Percentiles rank a stretch among this genome's conserved stretches.
These are phyloP conservation scores for Elaphomyces granulatus DNA, from an alignment of 495 filamentous ascomycete species.

Conservation along the genomic window DNA sequence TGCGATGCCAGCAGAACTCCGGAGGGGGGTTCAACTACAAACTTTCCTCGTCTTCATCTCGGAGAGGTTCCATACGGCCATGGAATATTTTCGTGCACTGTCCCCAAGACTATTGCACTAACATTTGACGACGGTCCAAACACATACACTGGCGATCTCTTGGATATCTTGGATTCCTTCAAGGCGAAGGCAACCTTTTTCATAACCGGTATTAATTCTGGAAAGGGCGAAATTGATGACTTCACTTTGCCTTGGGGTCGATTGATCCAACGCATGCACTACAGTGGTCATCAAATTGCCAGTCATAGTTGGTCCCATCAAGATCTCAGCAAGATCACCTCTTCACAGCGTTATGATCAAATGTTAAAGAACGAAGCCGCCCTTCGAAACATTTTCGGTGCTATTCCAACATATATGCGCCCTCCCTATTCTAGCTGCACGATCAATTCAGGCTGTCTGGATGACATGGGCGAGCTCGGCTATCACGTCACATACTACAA, in stretches of 20 bases:
- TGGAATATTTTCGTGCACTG: slow-evolving; percentile 52
- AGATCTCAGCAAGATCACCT: slow-evolving; percentile 46
- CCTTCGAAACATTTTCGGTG: slow-evolving; percentile 61
- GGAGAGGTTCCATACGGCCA: slow-evolving; percentile 44
- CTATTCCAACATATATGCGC: slow-evolving; percentile 75
- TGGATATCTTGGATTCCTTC: slow-evolving; percentile 53
- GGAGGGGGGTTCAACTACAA: slow-evolving; percentile 42
- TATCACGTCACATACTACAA: slow-evolving; percentile 68
- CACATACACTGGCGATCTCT: slow-evolving; percentile 50
- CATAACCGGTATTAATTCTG: slow-evolving; percentile 59
- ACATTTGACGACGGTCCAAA: slow-evolving; percentile 72
- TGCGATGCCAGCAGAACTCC: slow-evolving; percentile 59
- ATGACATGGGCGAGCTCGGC: slow-evolving; percentile 47
- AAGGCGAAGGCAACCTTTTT: slow-evolving; percentile 66
- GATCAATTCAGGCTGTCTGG: slow-evolving; percentile 38
- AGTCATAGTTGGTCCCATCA: slow-evolving; percentile 79
- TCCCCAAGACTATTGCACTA: slow-evolving; percentile 50
- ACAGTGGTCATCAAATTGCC: slow-evolving; percentile 66
- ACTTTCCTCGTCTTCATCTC: slow-evolving; percentile 42
- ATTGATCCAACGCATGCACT: slow-evolving; percentile 54
- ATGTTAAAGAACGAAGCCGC: slow-evolving; percentile 72
- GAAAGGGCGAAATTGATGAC: slow-evolving; percentile 57
- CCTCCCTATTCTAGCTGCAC: slow-evolving; percentile 67
- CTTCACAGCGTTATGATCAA: slow-evolving; percentile 45
- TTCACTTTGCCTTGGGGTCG: slow-evolving; percentile 38